Evolutionary conservation across 371 early-diverging fungal species (phyloP), one percentile per base, ranked within the genome.

Genomic region (Mortierella sp.): DNA sequence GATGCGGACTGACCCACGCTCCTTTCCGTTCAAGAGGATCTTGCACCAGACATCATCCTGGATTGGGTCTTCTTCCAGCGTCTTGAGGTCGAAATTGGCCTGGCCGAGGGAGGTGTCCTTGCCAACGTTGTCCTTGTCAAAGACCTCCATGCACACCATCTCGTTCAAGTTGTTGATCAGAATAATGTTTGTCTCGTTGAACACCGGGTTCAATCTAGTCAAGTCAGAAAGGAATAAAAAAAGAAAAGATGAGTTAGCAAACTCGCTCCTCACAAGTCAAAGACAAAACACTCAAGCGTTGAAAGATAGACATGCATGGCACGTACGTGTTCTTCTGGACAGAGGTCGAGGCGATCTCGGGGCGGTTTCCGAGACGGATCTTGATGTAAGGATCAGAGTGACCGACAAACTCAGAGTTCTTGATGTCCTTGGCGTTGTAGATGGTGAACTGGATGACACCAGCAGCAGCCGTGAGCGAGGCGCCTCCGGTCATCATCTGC

Each of bases 381-480:
- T 88, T 88, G 31, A 94, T 88, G 70, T 94, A 97, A 0, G 97
- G 97, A 80, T 98, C 96, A 16, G 93, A 92, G 65, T 89, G 89
- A 37, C 97, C 96, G 22, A 94, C 88, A 10, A 94, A 80, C 70
- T 96, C 96, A 45, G 88, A 86, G 79, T 95, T 93, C 75, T 92
- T 92, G 58, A 97, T 87, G 2, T 90, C 89, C 66, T 92, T 90
- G 43, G 94, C 96, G 29, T 93, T 91, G 64, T 91, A 88, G 37
- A 98, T 87, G 7, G 91, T 92, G 53, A 97, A 86, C 40, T 93
- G 91, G n/a, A 98, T 86, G 0, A 99, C 93, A 69, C 99, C 99
- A 71, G 93, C 91, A 19, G 97, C 95, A 34, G 90, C 74, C 14
- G 69, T 83, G 68, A 83, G 64, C 0, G 78, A 73, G 16, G 88